Conservation (phyloP, 805 yeast genomes). For the Saturnispora silvae region DNA sequence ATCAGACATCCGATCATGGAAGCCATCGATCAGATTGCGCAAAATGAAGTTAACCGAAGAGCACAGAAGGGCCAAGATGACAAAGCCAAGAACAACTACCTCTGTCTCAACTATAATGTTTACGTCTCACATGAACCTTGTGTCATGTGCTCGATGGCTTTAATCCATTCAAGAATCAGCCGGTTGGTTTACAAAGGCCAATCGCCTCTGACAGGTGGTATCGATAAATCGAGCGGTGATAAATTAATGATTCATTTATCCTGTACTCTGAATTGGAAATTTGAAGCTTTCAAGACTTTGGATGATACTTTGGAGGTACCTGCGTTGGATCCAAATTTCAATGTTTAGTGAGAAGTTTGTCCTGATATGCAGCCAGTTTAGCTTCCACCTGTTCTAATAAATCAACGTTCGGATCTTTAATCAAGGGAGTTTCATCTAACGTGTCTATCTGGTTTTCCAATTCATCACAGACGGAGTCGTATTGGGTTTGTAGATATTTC, state of each 20-base stretch:
- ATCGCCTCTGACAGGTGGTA: constrained; percentile 41
- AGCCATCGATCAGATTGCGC: constrained; percentile 58
- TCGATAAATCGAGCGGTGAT: constrained; percentile 46
- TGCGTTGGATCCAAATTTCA: constrained; percentile 17
- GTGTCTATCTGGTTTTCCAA: constrained; percentile 12
- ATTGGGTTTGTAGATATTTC: constrained; percentile 8
- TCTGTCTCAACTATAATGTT: constrained; percentile 68
- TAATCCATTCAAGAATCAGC: constrained; percentile 78
- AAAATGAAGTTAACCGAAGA: constrained; percentile 35
- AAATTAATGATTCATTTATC: constrained; percentile 68
- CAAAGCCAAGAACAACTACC: constrained; percentile 31
- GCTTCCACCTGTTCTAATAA: constrained; percentile 2
- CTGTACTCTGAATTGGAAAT: constrained; percentile 74
- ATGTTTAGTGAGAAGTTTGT: too few relatives aligned
- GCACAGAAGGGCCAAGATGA: constrained; percentile 7
- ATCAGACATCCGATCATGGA: constrained; percentile 67
- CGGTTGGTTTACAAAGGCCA: constrained; percentile 51
- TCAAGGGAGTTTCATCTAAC: background rate
- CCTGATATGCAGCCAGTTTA: too few relatives aligned
- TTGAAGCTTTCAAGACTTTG: constrained; percentile 33
- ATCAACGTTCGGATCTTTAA: background rate
- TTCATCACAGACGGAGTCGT: constrained; percentile 13
- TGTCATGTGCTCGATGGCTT: constrained; percentile 93
- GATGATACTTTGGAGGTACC: constrained; percentile 10
- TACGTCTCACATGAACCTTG: constrained; percentile 95